Conservation (phyloP, 345 rosid genomes). For the Populus tremula region DNA sequence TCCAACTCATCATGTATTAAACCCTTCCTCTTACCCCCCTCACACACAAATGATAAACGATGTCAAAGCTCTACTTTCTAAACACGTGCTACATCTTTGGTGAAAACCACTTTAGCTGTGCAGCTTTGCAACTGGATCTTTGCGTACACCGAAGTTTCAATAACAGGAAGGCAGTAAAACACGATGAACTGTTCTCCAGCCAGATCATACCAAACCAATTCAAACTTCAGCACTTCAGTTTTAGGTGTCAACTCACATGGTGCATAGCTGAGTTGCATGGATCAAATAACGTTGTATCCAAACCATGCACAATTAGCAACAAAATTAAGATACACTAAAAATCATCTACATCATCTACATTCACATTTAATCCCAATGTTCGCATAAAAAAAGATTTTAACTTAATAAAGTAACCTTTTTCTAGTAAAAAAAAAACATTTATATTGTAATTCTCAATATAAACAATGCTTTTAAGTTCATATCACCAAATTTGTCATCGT, state of each 20-base stretch:
- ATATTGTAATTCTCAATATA: neutral
- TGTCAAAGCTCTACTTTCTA: neutral
- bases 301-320: too few relatives aligned
- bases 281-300: too few relatives aligned
- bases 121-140: neutral
- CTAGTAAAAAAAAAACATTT: neutral
- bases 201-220: too few relatives aligned
- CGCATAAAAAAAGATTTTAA: too few relatives aligned
- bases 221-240: too few relatives aligned
- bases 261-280: too few relatives aligned
- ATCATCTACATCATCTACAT: too few relatives aligned
- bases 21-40: neutral
- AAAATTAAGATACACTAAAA: too few relatives aligned
- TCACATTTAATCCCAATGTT: too few relatives aligned
- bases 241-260: too few relatives aligned
- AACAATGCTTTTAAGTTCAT: neutral
- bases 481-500: neutral
- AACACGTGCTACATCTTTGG: neutral
- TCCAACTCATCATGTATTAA: neutral
- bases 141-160: neutral
- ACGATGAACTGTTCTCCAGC: neutral
- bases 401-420: neutral
- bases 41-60: neutral
- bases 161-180: neutral
- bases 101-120: neutral